Base-by-base conservation (phyloP, 768 basidiomycete species). In the Cystoderma amianthinum region DNA sequence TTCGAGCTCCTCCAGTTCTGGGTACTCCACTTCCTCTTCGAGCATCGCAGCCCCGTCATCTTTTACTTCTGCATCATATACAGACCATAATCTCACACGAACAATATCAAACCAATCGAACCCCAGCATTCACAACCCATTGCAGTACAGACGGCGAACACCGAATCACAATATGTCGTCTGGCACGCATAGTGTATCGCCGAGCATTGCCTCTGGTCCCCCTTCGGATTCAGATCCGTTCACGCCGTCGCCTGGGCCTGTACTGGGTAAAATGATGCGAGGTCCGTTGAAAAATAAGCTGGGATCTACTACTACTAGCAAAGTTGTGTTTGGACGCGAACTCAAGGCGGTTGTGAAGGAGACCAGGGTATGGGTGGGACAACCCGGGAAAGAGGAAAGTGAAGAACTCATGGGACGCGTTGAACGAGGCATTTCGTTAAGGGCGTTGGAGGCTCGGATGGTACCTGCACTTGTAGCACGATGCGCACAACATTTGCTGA, bases 401-500 rank as follows among this genome's bases (percentile, higher is more conserved):
- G 34, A 39, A 40, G 39, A 39, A 42, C 48, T 32, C 33, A 24
- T 13, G 39, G 45, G 36, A 45, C 40, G 19, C 39, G 36, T 24
- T 49, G 48, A 39, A 62, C 56, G 47, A 42, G 55, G 49, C 44
- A 56, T 48, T 16, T 56, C 53, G 35, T 49, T 52, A 36, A 61
- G 54, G 46, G 61, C 59, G 11, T 47, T 82, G 44, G 79, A 80
- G 54, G 58, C 55, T 38, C 66, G 79, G 33, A 60, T 61, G 51
- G 49, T 93, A 30, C 86, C 90, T 32, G 88, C 87, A 0, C 63
- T 93, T 17, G 79, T 90, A 19, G 78, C 85, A 38, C 69, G 90
- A 43, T 93, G 88, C 59, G 80, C 83, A 2, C 85, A 92, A 53
- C 89, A 92, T 63, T 54, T 92, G 42, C 61, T 86, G 54, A 63